Evolutionary conservation across 495 filamentous ascomycete species (phyloP), one percentile per base, ranked within the genome.

Genomic region (Pseudevernia furfuracea): DNA sequence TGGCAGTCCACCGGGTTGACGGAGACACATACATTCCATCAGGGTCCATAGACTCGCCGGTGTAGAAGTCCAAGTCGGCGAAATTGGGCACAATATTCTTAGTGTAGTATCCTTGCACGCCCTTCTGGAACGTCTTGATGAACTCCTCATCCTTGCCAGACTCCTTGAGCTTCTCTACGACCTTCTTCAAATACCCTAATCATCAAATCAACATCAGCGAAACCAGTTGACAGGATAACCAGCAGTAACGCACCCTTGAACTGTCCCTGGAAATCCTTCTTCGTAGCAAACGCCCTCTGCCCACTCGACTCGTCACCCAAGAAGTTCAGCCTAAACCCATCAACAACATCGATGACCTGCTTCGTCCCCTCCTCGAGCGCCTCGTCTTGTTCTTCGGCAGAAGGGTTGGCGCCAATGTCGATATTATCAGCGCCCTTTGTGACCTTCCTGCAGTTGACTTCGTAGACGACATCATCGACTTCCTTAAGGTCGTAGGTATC

Each of bases 391-490:
- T 87, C 94, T 80, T 97, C 94, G 67, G 94, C 92, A 65, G 94
- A 97, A 65, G 94, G 89, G 80, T 97, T 98, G 80, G 91, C 95
- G 76, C 94, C 94, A 73, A 86, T 96, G 72, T 97, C 92, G 86
- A 65, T 28, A 30, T 63, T 44, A 68, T 88, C 76, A 68, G 91
- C 89, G 57, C 75, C 82, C 65, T 85, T 90, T 76, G 85, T 82
- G 77, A 96, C 90, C 85, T 90, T 96, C 71, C 81, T 81, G 80
- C 94, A 96, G 77, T 98, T 87, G 69, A 85, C 86, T 77, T 97
- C 92, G 74, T 89, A 96, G 69, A 87, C 85, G 70, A 87, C 78
- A 59, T 82, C 85, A 74, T 92, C 90, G 70, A 93, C 79, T 74
- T 86, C 79, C 67, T 84, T 88, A 66, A 95, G 70, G 62, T 89